Evolutionary conservation across 345 rosid species (phyloP).

Genomic region (Eucalyptus marginata): DNA sequence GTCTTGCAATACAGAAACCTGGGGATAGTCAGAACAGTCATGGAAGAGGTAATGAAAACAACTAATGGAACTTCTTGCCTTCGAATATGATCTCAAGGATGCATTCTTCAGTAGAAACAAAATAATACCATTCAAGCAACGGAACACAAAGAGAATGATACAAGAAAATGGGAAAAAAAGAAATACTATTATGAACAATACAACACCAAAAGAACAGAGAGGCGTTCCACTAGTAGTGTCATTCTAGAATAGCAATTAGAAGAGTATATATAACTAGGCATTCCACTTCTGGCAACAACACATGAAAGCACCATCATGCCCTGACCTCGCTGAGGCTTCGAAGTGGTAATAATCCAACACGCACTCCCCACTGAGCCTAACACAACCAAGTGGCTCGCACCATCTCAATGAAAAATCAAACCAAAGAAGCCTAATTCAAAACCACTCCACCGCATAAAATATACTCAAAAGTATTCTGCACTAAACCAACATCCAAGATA

Average conservation of each 20-base stretch:
- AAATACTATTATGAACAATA: neutral
- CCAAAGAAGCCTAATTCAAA: neutral
- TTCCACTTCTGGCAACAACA: neutral
- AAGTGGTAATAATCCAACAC: neutral
- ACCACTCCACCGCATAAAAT: neutral
- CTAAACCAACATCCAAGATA: neutral
- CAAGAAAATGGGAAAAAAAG: neutral
- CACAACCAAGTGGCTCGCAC: neutral
- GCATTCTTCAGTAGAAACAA: neutral
- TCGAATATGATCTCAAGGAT: neutral
- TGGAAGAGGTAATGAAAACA: neutral
- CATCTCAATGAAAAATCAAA: neutral
- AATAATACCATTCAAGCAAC: neutral
- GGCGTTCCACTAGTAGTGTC: neutral
- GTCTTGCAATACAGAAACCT: neutral
- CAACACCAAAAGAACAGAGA: neutral
- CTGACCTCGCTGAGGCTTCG: neutral
- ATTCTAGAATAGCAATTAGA: neutral
- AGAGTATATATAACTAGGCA: neutral
- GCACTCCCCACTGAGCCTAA: neutral
- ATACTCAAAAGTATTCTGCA: neutral
- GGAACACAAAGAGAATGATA: neutral
- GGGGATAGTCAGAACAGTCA: neutral
- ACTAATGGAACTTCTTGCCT: neutral
- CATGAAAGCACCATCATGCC: neutral